Conservation (phyloP, 2,329 filamentous ascomycete genomes). For the Uncinocarpus reesii region DNA sequence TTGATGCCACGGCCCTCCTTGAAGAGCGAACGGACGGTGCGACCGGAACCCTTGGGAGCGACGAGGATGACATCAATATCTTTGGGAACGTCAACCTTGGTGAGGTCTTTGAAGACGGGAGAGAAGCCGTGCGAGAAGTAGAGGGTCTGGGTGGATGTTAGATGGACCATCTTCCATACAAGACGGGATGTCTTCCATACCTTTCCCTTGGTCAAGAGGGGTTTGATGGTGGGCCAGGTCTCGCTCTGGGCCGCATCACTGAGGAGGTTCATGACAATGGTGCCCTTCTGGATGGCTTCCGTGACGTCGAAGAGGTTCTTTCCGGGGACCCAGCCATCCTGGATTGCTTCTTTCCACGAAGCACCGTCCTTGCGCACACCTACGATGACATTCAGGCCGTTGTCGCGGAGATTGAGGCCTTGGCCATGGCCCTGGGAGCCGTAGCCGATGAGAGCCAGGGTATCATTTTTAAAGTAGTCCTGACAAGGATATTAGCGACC, state of each 20-base stretch:
- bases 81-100: slow-evolving; percentile 91
- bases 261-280: slow-evolving; percentile 98
- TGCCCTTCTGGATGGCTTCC: slow-evolving; percentile 85
- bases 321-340: slow-evolving; percentile 96
- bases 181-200: slow-evolving; percentile 38
- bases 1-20: slow-evolving; percentile 99
- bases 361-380: slow-evolving; percentile 97
- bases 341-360: slow-evolving; percentile 93
- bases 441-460: slow-evolving; percentile 97
- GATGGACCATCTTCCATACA: background rate
- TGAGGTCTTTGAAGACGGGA: slow-evolving; percentile 98
- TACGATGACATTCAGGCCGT: slow-evolving; percentile 97
- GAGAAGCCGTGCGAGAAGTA: slow-evolving; percentile 99
- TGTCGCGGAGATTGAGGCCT: slow-evolving; percentile 98
- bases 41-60: slow-evolving; percentile 96
- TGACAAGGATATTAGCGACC: slow-evolving; percentile 30
- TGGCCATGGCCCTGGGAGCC: slow-evolving; percentile 97
- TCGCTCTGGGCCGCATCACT: slow-evolving; percentile 95
- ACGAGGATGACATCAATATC: slow-evolving; percentile 99
- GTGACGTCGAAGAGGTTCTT: slow-evolving; percentile 99
- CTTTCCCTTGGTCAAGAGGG: slow-evolving; percentile 97
- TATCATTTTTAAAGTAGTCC: slow-evolving; percentile 99
- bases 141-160: slow-evolving; percentile 57
- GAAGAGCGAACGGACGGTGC: slow-evolving; percentile 97
- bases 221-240: slow-evolving; percentile 98